These are phyloP conservation scores for Firmiana major DNA, from an alignment of 345 rosid genomes.

Conservation along the genomic window DNA sequence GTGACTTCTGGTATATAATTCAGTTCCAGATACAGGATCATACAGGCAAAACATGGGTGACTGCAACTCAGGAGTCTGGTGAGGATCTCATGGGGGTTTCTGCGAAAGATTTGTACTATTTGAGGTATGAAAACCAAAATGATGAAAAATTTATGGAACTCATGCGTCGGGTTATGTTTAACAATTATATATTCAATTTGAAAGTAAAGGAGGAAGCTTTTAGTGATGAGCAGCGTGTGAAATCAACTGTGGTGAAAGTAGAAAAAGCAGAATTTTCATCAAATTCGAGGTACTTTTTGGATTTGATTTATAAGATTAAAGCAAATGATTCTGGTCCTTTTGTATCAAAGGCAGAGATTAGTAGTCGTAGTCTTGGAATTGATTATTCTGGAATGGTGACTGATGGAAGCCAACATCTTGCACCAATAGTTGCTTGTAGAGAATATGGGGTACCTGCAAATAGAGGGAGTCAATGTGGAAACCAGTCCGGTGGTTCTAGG, in stretches of 20 bases:
- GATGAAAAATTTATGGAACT: conserved; percentile 68
- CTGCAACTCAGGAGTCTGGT: conserved; percentile 84
- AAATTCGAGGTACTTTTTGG: conserved; percentile 59
- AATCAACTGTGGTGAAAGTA: conserved; percentile 70
- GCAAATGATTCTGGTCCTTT: conserved; percentile 33
- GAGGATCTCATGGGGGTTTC: conserved; percentile 77
- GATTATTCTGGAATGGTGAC: conserved; percentile 25
- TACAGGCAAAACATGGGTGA: conserved; percentile 85
- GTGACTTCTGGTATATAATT: conserved; percentile 76
- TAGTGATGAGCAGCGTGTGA: conserved; percentile 87
- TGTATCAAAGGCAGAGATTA: conserved; percentile 28
- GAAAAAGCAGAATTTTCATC: conserved; percentile 59
- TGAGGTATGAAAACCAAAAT: conserved; percentile 58
- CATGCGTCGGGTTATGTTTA: conserved; percentile 61
- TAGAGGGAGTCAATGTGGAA: conserved; percentile 47
- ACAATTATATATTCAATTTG: conserved; percentile 66
- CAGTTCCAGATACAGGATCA: conserved; percentile 93
- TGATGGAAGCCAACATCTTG: conserved; percentile 31
- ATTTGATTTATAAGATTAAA: conserved; percentile 49
- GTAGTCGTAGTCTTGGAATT: conserved; percentile 23
- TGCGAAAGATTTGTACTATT: conserved; percentile 63
- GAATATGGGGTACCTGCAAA: conserved; percentile 34
- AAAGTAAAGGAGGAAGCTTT: conserved; percentile 87
- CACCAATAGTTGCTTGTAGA: conserved; percentile 24
- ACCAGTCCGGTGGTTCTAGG: conserved; percentile 34